Evolutionary conservation across 148 eudicot genomes (phyloP), one percentile per base, ranked within the genome.

Genomic region (Chenopodium quinoa): DNA sequence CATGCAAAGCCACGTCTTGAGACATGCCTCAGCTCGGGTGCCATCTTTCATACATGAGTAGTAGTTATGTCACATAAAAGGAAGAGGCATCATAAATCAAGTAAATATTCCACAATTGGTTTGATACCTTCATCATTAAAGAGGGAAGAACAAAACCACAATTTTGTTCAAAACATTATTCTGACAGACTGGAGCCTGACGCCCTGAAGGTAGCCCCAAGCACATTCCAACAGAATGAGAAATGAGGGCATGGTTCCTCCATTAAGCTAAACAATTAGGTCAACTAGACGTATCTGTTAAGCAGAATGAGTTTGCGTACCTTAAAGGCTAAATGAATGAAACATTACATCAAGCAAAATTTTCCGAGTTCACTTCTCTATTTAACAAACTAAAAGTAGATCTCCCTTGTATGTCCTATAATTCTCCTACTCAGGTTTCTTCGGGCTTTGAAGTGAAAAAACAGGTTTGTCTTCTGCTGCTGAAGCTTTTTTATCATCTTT

Each of bases 381-480:
- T 31, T 40, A 71, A 25, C 65, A 60, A 63, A 73, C 75, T 77
- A 50, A 63, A 4, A 71, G 50, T 46, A 34, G 52, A 58, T 70
- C 70, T 52, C 16, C 23, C 64, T n/a, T 31, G 17, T 71, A n/a
- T 27, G 46, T 67, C 4, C 46, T 7, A 19, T 1, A 19, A 40
- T 60, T 13, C 14, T 2, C 77, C 29, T 76, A 71, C 27, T 50
- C 10, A 63, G 23, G 46, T 75, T 76, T 80, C 78, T 83, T 85
- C 4, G 90, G 70, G 77, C 83, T 83, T 70, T 90, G 92, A 23
- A 91, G 91, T 16, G 94, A 90, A 81, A 88, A 91, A 25, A 73
- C 86, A 8, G 91, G 89, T 64, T 75, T 80, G 78, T 86, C 78
- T n/a, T 58, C 82, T 11, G 46, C 9, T 19, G 56, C 77, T 29